Base-by-base conservation (phyloP, 1,284 basidiomycete genomes). In the Puccinia horiana region DNA sequence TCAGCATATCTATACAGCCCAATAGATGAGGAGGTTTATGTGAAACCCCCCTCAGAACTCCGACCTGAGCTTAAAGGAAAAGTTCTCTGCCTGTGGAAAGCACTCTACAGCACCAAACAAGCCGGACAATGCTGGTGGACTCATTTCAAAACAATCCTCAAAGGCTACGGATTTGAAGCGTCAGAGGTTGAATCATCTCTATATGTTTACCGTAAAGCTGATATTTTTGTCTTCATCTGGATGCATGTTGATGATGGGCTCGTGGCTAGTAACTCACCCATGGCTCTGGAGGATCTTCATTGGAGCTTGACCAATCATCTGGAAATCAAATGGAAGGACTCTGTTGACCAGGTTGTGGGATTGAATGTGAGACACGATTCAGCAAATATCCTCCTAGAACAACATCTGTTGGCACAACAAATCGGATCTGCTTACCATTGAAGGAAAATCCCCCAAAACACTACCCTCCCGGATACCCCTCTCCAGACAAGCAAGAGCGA, bases 211-310 rank as follows among this genome's bases (percentile, higher is more conserved):
- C 14, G 42, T 6, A 3, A 20, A 2, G n/a, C 32, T 5, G 40
- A 32, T 11, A n/a, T 9, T 0, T 47, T 3, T 9, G 29, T 63
- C 29, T 63, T 65, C 5, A 35, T 65, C 14, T 76, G 75, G 75
- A 65, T 78, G 47, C 76, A 78, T 29, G 40, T 76, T 18, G 76
- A 78, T 23, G 47, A 78, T 26, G 32, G 76, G 23, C 29, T 78
- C 6, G 63, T 78, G 2, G 32, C 23, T 5, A 47, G 61, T 23
- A 56, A 65, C 16, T 26, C 23, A 8, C 37, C 5, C 0, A 2
- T 26, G 12, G 49, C 49, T 9, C 1, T 79, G 1, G 16, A 4
- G 2, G 20, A 54, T 18, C 20, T 77, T 1, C 9, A n/a, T 23
- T 0, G 1, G 14, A 2, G 26, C 2, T 26, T 77, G 18, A 49